These are phyloP conservation scores for Gilbertella persicaria DNA, from an alignment of 371 early-diverging fungal genomes.

Conservation along the genomic window DNA sequence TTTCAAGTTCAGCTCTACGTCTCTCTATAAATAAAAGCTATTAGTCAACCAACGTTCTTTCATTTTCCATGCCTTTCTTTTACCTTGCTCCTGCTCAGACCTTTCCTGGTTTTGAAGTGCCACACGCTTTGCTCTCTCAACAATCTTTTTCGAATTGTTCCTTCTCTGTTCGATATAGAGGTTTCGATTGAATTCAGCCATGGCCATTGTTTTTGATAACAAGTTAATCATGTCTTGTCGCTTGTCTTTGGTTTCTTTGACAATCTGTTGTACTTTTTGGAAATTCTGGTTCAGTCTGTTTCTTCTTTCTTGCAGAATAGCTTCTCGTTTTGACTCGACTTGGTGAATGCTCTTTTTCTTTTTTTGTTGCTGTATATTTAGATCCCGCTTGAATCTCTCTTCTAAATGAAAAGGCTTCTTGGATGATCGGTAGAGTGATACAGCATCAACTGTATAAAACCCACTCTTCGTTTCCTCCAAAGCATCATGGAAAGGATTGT, in stretches of 20 bases:
- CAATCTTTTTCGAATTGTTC: slow-evolving; percentile 35
- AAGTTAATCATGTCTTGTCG: slow-evolving; percentile 25
- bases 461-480: slow-evolving; percentile 9
- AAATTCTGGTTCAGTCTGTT: slow-evolving; percentile 30
- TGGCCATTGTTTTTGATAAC: slow-evolving; percentile 31
- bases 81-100: slow-evolving; percentile 32
- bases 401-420: slow-evolving; percentile 39
- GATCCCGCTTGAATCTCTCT: slow-evolving; percentile 31
- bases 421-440: slow-evolving; percentile 20
- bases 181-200: slow-evolving; percentile 44
- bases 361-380: slow-evolving; percentile 18
- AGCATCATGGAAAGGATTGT: no score
- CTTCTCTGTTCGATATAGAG: slow-evolving; percentile 40
- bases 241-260: slow-evolving; percentile 28
- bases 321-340: slow-evolving; percentile 37
- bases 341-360: slow-evolving; percentile 3
- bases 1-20: slow-evolving; percentile 29
- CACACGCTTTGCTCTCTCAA: slow-evolving; percentile 44
- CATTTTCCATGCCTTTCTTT: slow-evolving; percentile 11
- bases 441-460: slow-evolving; percentile 20
- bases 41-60: slow-evolving; percentile 10
- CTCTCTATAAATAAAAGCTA: slow-evolving; percentile 20
- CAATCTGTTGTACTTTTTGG: slow-evolving; percentile 32
- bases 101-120: slow-evolving; percentile 35
- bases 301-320: slow-evolving; percentile 34